Conservation (phyloP, 2,329 filamentous ascomycete species). For the Aspergillus hiratsukae region DNA sequence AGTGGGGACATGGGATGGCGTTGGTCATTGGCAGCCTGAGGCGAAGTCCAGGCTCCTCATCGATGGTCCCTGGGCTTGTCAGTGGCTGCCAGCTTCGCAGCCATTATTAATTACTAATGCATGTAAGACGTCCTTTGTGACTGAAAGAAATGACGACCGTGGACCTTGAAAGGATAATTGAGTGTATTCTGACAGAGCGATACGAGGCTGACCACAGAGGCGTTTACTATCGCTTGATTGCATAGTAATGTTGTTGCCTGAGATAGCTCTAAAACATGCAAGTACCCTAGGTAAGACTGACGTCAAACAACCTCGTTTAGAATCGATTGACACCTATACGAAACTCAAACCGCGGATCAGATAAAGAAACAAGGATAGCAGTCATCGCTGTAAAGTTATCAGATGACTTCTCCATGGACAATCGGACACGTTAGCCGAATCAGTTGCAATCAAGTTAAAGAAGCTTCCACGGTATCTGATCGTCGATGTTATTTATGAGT, state of each 20-base stretch:
- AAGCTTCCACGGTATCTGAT: neutral
- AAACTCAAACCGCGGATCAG: neutral
- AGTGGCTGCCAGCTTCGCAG: neutral
- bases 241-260: neutral
- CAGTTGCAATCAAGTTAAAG: too few species aligned
- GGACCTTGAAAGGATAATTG: neutral
- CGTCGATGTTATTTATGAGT: neutral
- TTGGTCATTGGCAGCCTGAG: slow-evolving; percentile 1
- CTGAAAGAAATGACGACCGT: neutral
- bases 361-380: neutral
- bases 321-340: neutral
- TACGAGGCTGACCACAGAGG: neutral
- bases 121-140: neutral
- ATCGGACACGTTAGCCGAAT: neutral
- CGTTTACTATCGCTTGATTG: neutral
- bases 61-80: neutral
- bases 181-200: neutral
- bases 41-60: slow-evolving; percentile 2
- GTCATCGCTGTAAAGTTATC: neutral
- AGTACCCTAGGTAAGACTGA: neutral
- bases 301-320: neutral
- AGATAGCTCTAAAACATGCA: neutral
- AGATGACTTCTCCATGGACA: neutral
- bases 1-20: slow-evolving; percentile 4
- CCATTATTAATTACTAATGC: slow-evolving; percentile 4